Base-by-base conservation (phyloP, 441 rosid genomes). In the Populus hybrid region DNA sequence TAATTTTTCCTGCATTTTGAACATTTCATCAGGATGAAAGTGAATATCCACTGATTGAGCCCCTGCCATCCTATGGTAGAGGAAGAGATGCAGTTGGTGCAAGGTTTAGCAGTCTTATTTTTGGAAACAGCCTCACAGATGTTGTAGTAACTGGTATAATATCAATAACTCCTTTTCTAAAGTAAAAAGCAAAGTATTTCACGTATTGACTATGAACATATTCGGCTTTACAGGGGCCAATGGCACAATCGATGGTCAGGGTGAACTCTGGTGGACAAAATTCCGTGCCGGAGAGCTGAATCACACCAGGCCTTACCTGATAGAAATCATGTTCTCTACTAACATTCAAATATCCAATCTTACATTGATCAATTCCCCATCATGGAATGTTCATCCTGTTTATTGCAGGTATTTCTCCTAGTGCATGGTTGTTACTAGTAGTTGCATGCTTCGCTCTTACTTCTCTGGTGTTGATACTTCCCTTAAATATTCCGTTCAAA, bases 191-290 rank as follows among this genome's bases (percentile, higher is more conserved):
- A 50, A 1, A 50, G 6, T 50, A 50, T 50, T 50, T 50, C 57
- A 50, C 57, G 1, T 50, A 14, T 50, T 14, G 57, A 50, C n/a
- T 23, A 35, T 28, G 65, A 50, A 50, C 53, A 21, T 24, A 24
- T 68, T 21, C 74, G 53, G 18, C 77, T 80, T 72, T 72, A 91
- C 28, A 64, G 97, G 97, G 50, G 87, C 87, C 79, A 91, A 89
- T 72, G 95, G 94, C 70, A 91, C 94, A 10, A 75, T 91, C 53
- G 85, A 91, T 69, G 97, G 95, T 11, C 95, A 90, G 35, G 97
- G 97, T 26, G 74, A 82, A 1, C 75, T 77, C 8, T 93, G 95
- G 93, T 93, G 97, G 97, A 72, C 76, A 7, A 88, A 89, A 80
- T 91, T 90, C 80, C 83, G 81, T 12, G 67, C 77, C 4, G 80